Base-by-base conservation (phyloP, 2,329 filamentous ascomycete genomes). In the Fusarium sp. region DNA sequence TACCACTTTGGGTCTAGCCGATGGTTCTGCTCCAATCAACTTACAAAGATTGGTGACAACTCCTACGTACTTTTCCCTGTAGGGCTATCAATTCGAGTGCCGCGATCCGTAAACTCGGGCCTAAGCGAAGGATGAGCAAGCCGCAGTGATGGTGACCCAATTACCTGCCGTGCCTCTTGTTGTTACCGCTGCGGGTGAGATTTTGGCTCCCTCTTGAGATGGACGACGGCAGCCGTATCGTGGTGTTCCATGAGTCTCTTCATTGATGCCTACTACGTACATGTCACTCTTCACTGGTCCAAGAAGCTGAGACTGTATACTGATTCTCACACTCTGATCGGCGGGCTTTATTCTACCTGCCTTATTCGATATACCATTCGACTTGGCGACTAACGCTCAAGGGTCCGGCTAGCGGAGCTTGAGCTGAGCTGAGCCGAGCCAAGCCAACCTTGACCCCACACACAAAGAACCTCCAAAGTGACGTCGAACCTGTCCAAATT, bases 1-100 rank as follows among this genome's bases (percentile, higher is more conserved):
- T 58, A 19, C 62, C 49, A 40, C 7, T 24, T 60, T 12, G 5
- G 49, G 62, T 46, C 55, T 66, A 65, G 62, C 42, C n/a, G 28
- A 6, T 5, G n/a, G 51, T 41, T 61, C 19, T 55, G 9, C 26
- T 26, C 47, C 15, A 35, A 43, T 49, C 29, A 39, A 32, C 40
- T 26, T 29, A 12, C 45, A 46, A 29, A 43, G 47, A 26, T 43
- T 49, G 12, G 36, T 15, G 24, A 9, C 36, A 34, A n/a, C 31
- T 15, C 26, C 19, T 19, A 19, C 19, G 19, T 35, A 36, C 56
- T 42, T 61, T 36, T 46, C 57, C 57, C 48, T 39, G 32, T 66
- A 65, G 62, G 62, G 62, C 62, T 65, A 58, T 45, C 43, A 11
- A 53, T 52, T 48, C 43, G 44, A 53, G 40, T 62, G 58, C 58